phyloP scores from a whole-genome alignment of 1,284 basidiomycete species.

The Caloboletus inedulis region DNA sequence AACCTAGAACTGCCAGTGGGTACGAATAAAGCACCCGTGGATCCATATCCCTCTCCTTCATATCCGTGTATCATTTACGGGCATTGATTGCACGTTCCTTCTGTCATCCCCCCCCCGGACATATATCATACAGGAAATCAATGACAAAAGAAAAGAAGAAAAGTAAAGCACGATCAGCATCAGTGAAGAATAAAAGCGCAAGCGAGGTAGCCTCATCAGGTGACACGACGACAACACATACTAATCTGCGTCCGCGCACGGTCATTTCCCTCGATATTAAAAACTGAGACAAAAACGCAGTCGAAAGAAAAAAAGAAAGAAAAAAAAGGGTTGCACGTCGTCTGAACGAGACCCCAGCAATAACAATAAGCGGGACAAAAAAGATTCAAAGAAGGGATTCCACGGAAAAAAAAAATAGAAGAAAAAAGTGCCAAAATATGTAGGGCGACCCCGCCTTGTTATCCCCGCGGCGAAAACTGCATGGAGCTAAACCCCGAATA shows the following conservation, averaged over 20 bases:
- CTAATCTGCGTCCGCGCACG: background rate
- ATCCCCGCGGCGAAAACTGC: constrained; percentile 23
- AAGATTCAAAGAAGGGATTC: background rate
- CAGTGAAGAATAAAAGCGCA: background rate
- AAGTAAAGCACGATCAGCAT: background rate
- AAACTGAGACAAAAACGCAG: background rate
- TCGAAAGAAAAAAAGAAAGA: background rate
- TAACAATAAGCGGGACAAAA: constrained; percentile 23
- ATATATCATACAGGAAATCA: constrained; percentile 4
- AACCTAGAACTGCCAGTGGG: background rate
- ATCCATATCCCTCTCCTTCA: no score
- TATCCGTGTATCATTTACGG: background rate
- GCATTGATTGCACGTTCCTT: background rate
- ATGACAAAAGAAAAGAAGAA: background rate
- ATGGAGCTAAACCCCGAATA: constrained; percentile 22
- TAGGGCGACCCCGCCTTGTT: background rate
- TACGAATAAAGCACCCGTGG: no score
- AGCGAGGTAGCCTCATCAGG: background rate
- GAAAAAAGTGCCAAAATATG: background rate
- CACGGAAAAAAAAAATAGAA: background rate
- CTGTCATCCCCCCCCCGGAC: background rate
- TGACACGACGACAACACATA: background rate
- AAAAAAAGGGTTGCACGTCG: background rate
- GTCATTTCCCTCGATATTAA: background rate
- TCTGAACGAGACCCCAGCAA: constrained; percentile 14